Conservation (phyloP, 257 asterid species). For the Solanum etuberosum region DNA sequence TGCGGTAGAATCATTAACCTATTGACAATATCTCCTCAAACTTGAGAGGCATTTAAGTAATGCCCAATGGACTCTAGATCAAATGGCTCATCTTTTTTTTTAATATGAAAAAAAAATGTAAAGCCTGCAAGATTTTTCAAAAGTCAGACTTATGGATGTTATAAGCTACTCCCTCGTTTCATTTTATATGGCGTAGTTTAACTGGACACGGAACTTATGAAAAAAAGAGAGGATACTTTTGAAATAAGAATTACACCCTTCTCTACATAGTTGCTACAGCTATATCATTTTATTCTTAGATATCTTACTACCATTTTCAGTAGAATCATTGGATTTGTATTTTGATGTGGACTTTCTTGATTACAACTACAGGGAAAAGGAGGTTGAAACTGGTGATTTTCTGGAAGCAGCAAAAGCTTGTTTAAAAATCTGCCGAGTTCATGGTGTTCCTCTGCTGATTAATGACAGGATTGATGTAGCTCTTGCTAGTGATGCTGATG, state of each 20-base stretch:
- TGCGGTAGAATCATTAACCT: background rate
- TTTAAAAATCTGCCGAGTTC: slow-evolving; percentile 42
- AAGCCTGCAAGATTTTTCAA: background rate
- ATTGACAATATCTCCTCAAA: background rate
- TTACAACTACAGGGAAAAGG: slow-evolving; percentile 59
- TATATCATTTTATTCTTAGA: background rate
- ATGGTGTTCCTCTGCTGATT: slow-evolving; percentile 59
- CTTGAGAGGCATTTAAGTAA: background rate
- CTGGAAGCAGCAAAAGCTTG: slow-evolving; percentile 79
- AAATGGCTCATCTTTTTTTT: background rate
- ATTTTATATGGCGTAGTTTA: background rate
- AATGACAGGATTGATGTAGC: slow-evolving; percentile 86
- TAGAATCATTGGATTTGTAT: background rate
- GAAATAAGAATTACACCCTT: background rate
- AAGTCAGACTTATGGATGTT: background rate
- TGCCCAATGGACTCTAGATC: background rate
- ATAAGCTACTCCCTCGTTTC: background rate
- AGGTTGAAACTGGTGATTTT: slow-evolving; percentile 60
- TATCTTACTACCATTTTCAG: background rate
- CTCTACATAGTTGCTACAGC: background rate
- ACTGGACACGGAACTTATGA: background rate
- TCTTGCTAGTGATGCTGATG: slow-evolving; percentile 87
- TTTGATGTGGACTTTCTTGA: background rate
- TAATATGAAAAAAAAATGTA: background rate
- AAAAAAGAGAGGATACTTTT: background rate